Percentiles rank a stretch among this genome's conserved stretches.
Evolutionary conservation across 2,329 filamentous ascomycete species (phyloP).

Genomic region (Calonectria leucothoes): DNA sequence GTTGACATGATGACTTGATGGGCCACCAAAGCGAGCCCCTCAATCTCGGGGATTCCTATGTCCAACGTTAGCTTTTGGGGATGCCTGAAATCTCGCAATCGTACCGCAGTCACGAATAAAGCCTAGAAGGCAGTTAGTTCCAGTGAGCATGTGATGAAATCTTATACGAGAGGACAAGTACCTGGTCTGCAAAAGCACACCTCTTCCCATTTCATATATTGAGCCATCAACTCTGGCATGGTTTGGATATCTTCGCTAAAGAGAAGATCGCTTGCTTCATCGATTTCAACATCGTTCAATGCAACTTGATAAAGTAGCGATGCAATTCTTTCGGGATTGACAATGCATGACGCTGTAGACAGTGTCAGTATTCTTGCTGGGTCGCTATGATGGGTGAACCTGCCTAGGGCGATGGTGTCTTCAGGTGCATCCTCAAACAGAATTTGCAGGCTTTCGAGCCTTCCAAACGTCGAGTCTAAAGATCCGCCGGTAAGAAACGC

Average conservation of each 20-base stretch:
- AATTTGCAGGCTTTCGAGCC: background rate
- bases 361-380: background rate
- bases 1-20: background rate
- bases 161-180: background rate
- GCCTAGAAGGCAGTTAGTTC: background rate
- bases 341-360: background rate
- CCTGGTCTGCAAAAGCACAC: background rate
- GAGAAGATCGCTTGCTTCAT: background rate
- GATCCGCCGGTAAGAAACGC: background rate
- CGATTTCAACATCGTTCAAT: background rate
- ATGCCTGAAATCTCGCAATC: background rate
- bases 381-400: background rate
- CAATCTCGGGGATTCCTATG: background rate
- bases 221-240: background rate
- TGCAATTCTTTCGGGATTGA: background rate
- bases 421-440: background rate
- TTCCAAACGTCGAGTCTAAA: background rate
- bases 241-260: background rate
- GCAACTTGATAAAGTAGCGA: background rate
- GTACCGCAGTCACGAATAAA: background rate
- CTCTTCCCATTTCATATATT: background rate
- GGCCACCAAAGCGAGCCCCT: background rate
- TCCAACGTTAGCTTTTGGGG: background rate
- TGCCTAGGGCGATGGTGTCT: background rate
- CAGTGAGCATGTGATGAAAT: background rate